Evolutionary conservation across 2,329 filamentous ascomycete species (phyloP).

Genomic region (Hymenoscyphus occultus): DNA sequence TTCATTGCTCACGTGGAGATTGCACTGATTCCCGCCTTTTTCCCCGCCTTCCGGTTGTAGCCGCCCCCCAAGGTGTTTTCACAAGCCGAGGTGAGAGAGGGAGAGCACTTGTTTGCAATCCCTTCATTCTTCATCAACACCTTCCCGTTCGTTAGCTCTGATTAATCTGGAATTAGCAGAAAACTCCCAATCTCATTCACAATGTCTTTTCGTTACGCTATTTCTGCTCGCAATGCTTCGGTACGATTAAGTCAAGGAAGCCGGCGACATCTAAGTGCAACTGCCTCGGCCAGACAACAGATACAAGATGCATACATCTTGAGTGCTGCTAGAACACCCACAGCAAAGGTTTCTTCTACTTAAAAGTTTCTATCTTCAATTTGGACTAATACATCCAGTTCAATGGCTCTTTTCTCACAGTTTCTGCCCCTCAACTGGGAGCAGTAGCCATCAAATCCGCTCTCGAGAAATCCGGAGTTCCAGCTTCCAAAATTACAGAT

Average conservation of each 20-base stretch:
- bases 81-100: slow-evolving; percentile 22
- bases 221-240: slow-evolving; percentile 25
- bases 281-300: slow-evolving; percentile 53
- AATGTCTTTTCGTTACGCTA: slow-evolving; percentile 35
- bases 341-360: slow-evolving; percentile 65
- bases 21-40: neutral
- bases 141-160: neutral
- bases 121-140: neutral
- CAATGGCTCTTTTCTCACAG: slow-evolving; percentile 83
- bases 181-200: slow-evolving; percentile 19
- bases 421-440: slow-evolving; percentile 84
- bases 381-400: slow-evolving; percentile 56
- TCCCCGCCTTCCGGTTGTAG: slow-evolving; percentile 3
- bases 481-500: slow-evolving; percentile 76
- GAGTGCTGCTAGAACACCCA: slow-evolving; percentile 84
- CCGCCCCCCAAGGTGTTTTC: slow-evolving; percentile 4
- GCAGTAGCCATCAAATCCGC: slow-evolving; percentile 91
- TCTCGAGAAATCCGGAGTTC: slow-evolving; percentile 79
- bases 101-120: neutral
- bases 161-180: neutral
- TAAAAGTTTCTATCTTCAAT: neutral
- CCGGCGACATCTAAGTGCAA: slow-evolving; percentile 50
- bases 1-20: slow-evolving; percentile 12
- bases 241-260: slow-evolving; percentile 43
- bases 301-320: slow-evolving; percentile 92